phyloP scores from a whole-genome alignment of 495 filamentous ascomycete genomes.

The Pyronema omphalodes region DNA sequence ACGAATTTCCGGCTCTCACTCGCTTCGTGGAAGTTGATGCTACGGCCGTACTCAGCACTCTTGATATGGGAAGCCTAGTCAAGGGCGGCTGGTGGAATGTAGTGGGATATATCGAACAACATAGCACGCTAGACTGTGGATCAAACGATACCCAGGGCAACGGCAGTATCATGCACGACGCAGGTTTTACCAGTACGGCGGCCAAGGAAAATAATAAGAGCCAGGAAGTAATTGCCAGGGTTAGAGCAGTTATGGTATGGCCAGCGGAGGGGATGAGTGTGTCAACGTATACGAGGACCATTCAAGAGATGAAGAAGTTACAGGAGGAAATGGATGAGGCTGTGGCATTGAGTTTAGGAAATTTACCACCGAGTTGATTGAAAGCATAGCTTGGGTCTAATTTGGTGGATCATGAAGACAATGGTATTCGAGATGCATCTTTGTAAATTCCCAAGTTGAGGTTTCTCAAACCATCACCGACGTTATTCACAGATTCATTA shows the following conservation, averaged over 20 bases:
- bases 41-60: constrained; percentile 40
- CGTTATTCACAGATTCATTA: background rate
- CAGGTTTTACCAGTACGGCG: constrained; percentile 54
- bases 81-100: constrained; percentile 80
- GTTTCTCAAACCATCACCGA: background rate
- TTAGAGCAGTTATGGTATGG: constrained; percentile 19
- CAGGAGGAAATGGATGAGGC: constrained; percentile 4
- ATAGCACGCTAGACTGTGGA: too few relatives aligned
- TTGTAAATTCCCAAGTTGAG: background rate
- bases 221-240: background rate
- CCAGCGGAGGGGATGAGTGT: constrained; percentile 5
- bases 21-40: constrained; percentile 43
- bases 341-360: background rate
- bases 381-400: background rate
- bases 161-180: too few relatives aligned
- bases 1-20: constrained; percentile 33
- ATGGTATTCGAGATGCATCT: background rate
- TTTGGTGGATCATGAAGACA: background rate
- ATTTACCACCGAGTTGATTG: too few relatives aligned
- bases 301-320: constrained; percentile 8
- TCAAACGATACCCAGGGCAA: too few relatives aligned
- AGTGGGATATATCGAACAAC: constrained; percentile 56
- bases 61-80: constrained; percentile 42
- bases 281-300: constrained; percentile 1
- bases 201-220: background rate